These are phyloP conservation scores for Boletus rubropictus DNA, from an alignment of 768 basidiomycete genomes.

Conservation along the genomic window DNA sequence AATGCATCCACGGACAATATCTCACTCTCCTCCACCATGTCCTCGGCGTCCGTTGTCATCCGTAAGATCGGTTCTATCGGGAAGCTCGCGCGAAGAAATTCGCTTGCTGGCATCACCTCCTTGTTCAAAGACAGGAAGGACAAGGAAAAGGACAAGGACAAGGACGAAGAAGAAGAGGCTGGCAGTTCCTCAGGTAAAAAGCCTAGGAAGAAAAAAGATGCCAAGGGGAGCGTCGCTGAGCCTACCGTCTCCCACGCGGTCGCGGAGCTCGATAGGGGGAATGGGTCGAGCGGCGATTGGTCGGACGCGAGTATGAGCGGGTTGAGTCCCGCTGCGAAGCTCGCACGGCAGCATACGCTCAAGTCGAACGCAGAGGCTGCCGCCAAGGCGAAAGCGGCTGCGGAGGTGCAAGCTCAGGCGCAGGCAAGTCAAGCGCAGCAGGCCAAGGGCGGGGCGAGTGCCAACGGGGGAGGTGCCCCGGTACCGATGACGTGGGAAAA, in stretches of 20 bases:
- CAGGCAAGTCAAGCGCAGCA: constrained; percentile 24
- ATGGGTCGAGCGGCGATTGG: constrained; percentile 45
- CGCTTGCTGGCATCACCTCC: constrained; percentile 84
- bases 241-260: constrained; percentile 77
- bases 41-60: constrained; percentile 93
- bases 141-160: constrained; percentile 30
- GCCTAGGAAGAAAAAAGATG: constrained; percentile 45
- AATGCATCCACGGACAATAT: constrained; percentile 94
- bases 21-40: constrained; percentile 89
- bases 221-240: constrained; percentile 60
- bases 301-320: constrained; percentile 57
- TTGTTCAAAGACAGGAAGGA: constrained; percentile 86
- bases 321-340: constrained; percentile 82
- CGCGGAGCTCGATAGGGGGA: constrained; percentile 72
- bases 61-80: constrained; percentile 91
- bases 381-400: constrained; percentile 34
- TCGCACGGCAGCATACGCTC: constrained; percentile 87
- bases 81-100: constrained; percentile 83
- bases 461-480: constrained; percentile 32
- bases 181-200: constrained; percentile 38
- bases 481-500: constrained; percentile 73
- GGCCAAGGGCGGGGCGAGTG: constrained; percentile 16
- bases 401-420: constrained; percentile 21
- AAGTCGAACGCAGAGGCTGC: constrained; percentile 64
- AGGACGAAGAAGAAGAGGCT: constrained; percentile 32